These are phyloP conservation scores for Neospora caninum DNA, from an alignment of 169 alveolate species.

Conservation along the genomic window DNA sequence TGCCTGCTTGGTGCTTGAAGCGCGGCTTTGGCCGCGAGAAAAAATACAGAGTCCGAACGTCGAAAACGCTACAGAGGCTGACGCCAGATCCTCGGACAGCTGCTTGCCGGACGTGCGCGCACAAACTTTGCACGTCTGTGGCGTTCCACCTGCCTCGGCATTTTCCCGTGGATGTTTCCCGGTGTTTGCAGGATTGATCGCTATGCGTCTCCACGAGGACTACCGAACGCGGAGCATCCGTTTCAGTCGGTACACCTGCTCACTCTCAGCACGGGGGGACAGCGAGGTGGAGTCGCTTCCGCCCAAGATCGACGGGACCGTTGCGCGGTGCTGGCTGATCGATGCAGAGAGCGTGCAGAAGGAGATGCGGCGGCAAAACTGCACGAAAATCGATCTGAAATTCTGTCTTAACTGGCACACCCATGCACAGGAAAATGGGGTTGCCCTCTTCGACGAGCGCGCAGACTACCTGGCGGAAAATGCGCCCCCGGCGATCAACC, in stretches of 20 bases:
- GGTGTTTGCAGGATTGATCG: neutral
- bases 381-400: neutral
- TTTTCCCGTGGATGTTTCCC: neutral
- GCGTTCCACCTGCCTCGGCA: too few species aligned
- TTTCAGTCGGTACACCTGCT: neutral
- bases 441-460: neutral
- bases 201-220: neutral
- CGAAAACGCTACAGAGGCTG: too few species aligned
- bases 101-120: too few species aligned
- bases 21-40: too few species aligned
- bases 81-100: too few species aligned
- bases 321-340: neutral
- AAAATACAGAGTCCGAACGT: too few species aligned
- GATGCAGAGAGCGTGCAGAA: conserved; percentile 4
- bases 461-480: neutral
- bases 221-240: neutral
- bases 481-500: neutral
- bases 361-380: conserved; percentile 2
- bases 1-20: too few species aligned
- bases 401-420: conserved; percentile 19
- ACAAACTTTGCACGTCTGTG: too few species aligned
- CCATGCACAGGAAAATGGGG: conserved; percentile 2
- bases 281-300: neutral
- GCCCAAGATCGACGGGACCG: neutral
- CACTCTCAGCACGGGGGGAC: neutral